Base-by-base conservation (phyloP, 2,329 filamentous ascomycete genomes). In the Exophiala calicioides region DNA sequence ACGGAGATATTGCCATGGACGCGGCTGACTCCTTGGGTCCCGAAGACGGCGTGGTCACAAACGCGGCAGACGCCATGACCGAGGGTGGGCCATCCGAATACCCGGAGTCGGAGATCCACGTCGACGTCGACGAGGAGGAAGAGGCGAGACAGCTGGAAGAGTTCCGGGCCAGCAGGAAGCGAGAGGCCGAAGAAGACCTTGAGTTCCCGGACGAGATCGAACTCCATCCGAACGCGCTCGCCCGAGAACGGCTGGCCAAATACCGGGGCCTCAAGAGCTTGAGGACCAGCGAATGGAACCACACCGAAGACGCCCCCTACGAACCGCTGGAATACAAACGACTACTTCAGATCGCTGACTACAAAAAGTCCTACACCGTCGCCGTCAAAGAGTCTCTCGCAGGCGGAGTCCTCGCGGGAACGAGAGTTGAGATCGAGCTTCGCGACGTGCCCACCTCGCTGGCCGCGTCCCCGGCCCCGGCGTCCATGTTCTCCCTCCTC, bases 191-290 rank as follows among this genome's bases (percentile, higher is more conserved):
- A 38, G 90, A 97, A 10, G 93, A 98, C 66, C 80, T 87, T 44
- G 91, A 97, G 66, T 98, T 97, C 67, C 93, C 93, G 0, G 93
- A 98, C 57, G 93, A 98, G 68, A 93, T 98, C 47, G 94, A 98
- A 67, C 75, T 98, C 42, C 88, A 88, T 57, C 93, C 94, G 0
- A 80, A 91, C 42, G 88, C 94, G 3, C 76, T 88, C 33, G 93
- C 93, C 1, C 76, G 88, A 40, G 93, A 98, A 69, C 80, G 93
- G 33, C 73, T 98, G 43, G 81, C 86, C 6, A 81, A 88, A 50
- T 98, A 96, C 69, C 79, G 93, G 62, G 93, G 93, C 31, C 71
- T 98, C 56, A 98, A 97, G 77, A 95, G 87, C 64, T 69, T 97
- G 51, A 84, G 88, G 57, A 88, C 87, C 9, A 95, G 89, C 61